Evolutionary conservation across 306 rosid species (phyloP).

Genomic region (Acmispon strigosus): DNA sequence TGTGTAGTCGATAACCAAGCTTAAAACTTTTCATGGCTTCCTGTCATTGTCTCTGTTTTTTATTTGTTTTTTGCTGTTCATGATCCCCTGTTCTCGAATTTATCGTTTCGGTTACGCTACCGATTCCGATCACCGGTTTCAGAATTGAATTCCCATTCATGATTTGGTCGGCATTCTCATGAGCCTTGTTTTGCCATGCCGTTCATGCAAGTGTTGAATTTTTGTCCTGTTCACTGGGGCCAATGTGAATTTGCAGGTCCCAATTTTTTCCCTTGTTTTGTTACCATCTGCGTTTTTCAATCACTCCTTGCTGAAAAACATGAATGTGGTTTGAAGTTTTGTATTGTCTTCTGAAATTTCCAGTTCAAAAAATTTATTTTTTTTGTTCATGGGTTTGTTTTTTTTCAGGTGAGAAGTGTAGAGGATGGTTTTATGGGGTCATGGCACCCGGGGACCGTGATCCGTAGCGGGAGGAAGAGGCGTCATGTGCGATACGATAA

Average conservation of each 20-base stretch:
- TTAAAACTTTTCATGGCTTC: not conserved
- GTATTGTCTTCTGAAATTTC: slow-evolving; percentile 10
- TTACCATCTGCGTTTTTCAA: not conserved
- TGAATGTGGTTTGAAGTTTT: not conserved
- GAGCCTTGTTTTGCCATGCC: not conserved
- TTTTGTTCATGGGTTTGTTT: not conserved
- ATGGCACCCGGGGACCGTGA: slow-evolving; percentile 67
- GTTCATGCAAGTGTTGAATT: slow-evolving; percentile 18
- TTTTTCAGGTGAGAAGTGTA: slow-evolving; percentile 63
- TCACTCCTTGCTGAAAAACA: not conserved
- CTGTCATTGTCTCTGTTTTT: not conserved
- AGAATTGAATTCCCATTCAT: not conserved
- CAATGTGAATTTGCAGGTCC: not conserved
- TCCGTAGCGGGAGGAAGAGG: slow-evolving; percentile 31
- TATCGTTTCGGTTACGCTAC: not conserved
- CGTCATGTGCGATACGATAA: slow-evolving; percentile 55
- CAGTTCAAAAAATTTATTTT: not conserved
- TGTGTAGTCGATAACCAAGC: not conserved
- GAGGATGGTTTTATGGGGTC: slow-evolving; percentile 85
- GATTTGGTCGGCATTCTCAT: not conserved
- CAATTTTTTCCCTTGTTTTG: not conserved
- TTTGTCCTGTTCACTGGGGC: not conserved
- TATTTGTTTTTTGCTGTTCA: not conserved
- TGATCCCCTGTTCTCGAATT: not conserved
- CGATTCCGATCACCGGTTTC: not conserved